phyloP scores from a whole-genome alignment of 768 basidiomycete species.

The Naganishia onofrii region DNA sequence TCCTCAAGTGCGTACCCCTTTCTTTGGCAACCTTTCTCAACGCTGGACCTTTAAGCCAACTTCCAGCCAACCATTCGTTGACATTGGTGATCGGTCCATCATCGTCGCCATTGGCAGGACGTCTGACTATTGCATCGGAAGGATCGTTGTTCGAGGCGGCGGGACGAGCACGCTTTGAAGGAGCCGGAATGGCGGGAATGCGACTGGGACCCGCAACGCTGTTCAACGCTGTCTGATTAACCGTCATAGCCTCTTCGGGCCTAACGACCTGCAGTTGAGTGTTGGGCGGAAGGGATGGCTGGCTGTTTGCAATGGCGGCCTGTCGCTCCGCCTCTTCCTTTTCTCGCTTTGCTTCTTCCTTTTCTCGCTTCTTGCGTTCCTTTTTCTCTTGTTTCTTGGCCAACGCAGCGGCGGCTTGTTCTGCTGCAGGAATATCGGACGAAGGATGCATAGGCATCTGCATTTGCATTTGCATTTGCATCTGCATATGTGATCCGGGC shows the following conservation, averaged over 20 bases:
- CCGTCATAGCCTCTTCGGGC: not conserved
- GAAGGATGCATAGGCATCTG: conserved; percentile 5
- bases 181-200: not conserved
- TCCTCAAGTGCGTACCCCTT: not conserved
- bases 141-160: not conserved
- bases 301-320: not conserved
- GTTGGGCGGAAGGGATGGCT: not conserved
- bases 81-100: conserved; percentile 19
- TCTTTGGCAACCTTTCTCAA: conserved; percentile 18
- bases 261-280: not conserved
- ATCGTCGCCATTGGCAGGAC: conserved; percentile 3
- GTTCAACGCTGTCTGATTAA: not conserved
- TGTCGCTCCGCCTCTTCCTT: not conserved
- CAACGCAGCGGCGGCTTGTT: not conserved
- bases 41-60: conserved; percentile 20
- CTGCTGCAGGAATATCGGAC: not conserved
- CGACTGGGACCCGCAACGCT: not conserved
- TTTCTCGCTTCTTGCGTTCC: conserved; percentile 16
- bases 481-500: not conserved
- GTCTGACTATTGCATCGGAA: conserved; percentile 8
- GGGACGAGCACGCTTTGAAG: not conserved
- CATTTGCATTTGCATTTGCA: not conserved
- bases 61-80: conserved; percentile 19
- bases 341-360: conserved; percentile 12
- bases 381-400: conserved; percentile 17